Conservation (phyloP, 352 stramenopile genomes). For the Pythium aristosporum region DNA sequence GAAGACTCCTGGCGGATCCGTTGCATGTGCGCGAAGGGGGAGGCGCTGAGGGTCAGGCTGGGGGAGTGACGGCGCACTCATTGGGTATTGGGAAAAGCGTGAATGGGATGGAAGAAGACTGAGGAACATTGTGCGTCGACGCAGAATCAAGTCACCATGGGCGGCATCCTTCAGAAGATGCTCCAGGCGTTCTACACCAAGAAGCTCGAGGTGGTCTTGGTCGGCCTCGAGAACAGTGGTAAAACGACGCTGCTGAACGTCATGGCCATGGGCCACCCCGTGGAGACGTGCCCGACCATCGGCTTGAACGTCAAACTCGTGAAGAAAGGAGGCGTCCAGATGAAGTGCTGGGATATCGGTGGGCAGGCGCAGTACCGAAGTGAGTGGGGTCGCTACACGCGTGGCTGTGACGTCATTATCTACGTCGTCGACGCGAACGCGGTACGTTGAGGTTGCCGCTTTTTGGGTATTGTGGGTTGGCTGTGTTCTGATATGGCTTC, state of each 20-base stretch:
- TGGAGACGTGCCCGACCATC: slow-evolving; percentile 97
- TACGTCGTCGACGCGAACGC: slow-evolving; percentile 98
- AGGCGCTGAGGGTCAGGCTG: background rate
- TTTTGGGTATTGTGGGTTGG: background rate
- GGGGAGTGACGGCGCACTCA: background rate
- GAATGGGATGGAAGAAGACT: slow-evolving; percentile 7
- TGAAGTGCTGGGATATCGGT: slow-evolving; percentile 99
- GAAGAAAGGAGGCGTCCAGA: slow-evolving; percentile 94
- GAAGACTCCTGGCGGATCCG: background rate
- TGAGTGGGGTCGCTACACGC: slow-evolving; percentile 93
- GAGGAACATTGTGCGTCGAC: background rate
- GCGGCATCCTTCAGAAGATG: slow-evolving; percentile 92
- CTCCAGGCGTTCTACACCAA: slow-evolving; percentile 97
- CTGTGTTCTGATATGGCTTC: slow-evolving; percentile 14
- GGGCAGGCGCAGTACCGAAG: slow-evolving; percentile 96
- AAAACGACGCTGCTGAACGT: slow-evolving; percentile 97
- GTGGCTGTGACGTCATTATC: slow-evolving; percentile 98
- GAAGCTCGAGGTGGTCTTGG: slow-evolving; percentile 96
- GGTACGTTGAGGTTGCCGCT: slow-evolving; percentile 41
- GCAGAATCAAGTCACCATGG: slow-evolving; percentile 67
- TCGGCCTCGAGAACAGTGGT: slow-evolving; percentile 96
- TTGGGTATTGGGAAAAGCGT: background rate
- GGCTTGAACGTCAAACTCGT: slow-evolving; percentile 97
- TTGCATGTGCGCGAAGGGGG: too few species aligned
- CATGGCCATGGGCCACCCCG: slow-evolving; percentile 93